Base-by-base conservation (phyloP, 2,329 filamentous ascomycete genomes). In the Epichloe sibirici region DNA sequence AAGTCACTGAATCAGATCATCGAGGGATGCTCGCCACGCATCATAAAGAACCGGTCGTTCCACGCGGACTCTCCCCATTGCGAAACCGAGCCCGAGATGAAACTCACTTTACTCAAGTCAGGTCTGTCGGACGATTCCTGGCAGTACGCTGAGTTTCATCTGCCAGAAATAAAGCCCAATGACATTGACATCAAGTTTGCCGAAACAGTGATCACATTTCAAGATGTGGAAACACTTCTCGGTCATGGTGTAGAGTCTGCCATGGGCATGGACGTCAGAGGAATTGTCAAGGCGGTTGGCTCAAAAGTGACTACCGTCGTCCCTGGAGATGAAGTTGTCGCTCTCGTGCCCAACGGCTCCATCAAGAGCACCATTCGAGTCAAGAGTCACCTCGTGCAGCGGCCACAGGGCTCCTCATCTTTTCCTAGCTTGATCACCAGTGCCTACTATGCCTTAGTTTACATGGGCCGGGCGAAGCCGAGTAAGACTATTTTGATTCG, bases 1-100 rank as follows among this genome's bases (percentile, higher is more conserved):
- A 38, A 53, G 2, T 37, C 56, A 1, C 57, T 79, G 31, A 79
- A 78, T 55, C 59, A 59, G 5, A 53, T 73, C n/a, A 69, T 79
- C 2, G 74, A 77, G 56, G 59, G 51, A 1, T 34, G 42, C n/a
- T 31, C 35, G 7, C 54, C 52, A 3, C 48, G 55, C 1, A 48
- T 51, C 11, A n/a, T 57, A 6, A 40, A 50, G 4, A 45, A 58
- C 31, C 53, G 53, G 4, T 40, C 52, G 0, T 69, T 70, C 37
- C 48, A 40, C 9, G 23, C n/a, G 2, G 13, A 45, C 15, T 21
- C 28, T 3, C 11, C 5, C 31, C 2, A n/a, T 28, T 9, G 58
- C n/a, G 25, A 44, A 7, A 42, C 53, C 3, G 51, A 42, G 5
- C 46, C 43, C 1, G 53, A 56, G 3, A 52, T 64, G 15, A 55